Conservation (phyloP, 345 rosid genomes). For the Eucalyptus lansdowneana region DNA sequence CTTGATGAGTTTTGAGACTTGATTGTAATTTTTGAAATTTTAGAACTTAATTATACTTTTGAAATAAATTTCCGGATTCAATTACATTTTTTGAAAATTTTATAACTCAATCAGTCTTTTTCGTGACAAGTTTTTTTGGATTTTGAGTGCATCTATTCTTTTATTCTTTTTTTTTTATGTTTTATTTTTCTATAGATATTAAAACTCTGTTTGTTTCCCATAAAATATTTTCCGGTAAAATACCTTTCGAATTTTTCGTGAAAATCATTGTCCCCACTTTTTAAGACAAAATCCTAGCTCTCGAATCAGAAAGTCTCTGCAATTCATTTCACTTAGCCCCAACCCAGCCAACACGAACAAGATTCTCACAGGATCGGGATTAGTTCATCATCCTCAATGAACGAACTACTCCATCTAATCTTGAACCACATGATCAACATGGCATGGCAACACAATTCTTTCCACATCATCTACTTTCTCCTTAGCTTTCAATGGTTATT, state of each 20-base stretch:
- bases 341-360: too few relatives aligned
- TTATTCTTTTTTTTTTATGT: too few relatives aligned
- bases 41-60: too few relatives aligned
- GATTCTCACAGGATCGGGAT: background rate
- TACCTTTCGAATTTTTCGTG: too few relatives aligned
- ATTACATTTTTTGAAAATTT: rapidly evolving
- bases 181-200: too few relatives aligned
- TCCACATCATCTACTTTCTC: background rate
- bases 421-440: background rate
- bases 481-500: background rate
- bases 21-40: rapidly evolving
- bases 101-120: rapidly evolving
- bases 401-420: background rate
- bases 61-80: too few relatives aligned
- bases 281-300: background rate
- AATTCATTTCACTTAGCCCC: background rate
- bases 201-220: rapidly evolving
- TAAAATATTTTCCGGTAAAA: too few relatives aligned
- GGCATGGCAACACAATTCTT: background rate
- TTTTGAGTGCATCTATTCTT: rapidly evolving
- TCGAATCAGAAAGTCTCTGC: background rate
- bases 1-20: too few relatives aligned
- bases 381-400: background rate
- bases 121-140: background rate
- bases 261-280: background rate